A percentile compares a stretch with the other conserved stretches of the same genome.
These are phyloP conservation scores for Priceomyces melissophilus DNA, from an alignment of 805 yeast genomes.

Conservation along the genomic window DNA sequence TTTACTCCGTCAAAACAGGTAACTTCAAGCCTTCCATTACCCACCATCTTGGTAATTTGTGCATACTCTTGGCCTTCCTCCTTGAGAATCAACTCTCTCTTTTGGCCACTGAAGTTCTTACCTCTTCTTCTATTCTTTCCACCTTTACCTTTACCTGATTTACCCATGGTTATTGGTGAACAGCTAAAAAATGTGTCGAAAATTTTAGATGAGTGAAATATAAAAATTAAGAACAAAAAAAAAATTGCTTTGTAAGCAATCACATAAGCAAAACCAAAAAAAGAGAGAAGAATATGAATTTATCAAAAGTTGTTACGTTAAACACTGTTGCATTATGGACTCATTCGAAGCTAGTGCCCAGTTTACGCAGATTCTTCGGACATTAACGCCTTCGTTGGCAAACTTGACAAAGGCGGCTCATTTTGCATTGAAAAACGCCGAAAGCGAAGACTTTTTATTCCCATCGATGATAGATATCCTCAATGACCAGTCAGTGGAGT, in stretches of 20 bases:
- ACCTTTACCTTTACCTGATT: slow-evolving; percentile 75
- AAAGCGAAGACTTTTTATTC: slow-evolving; percentile 63
- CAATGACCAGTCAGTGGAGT: slow-evolving; percentile 42
- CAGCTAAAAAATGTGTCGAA: slow-evolving; percentile 1
- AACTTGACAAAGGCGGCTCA: slow-evolving; percentile 50
- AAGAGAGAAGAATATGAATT: neutral
- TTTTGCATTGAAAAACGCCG: slow-evolving; percentile 55
- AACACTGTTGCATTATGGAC: slow-evolving; percentile 58
- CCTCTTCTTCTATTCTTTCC: slow-evolving; percentile 98
- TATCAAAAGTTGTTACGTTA: neutral
- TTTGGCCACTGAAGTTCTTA: slow-evolving; percentile 90
- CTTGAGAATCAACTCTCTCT: slow-evolving; percentile 86
- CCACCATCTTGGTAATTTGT: slow-evolving; percentile 96
- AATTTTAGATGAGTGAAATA: too few species aligned
- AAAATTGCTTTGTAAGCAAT: neutral
- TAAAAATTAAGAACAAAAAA: neutral
- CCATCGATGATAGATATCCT: slow-evolving; percentile 63
- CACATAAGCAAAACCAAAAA: neutral
- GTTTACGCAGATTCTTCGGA: slow-evolving; percentile 62
- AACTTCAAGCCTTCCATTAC: slow-evolving; percentile 96
- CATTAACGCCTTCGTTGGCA: slow-evolving; percentile 60
- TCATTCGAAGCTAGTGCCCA: slow-evolving; percentile 83
- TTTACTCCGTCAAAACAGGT: slow-evolving; percentile 89
- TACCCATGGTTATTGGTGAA: slow-evolving; percentile 70
- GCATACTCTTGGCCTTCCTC: slow-evolving; percentile 99